These are phyloP conservation scores for Rhizophora apiculata DNA, from an alignment of 345 rosid species.

Conservation along the genomic window DNA sequence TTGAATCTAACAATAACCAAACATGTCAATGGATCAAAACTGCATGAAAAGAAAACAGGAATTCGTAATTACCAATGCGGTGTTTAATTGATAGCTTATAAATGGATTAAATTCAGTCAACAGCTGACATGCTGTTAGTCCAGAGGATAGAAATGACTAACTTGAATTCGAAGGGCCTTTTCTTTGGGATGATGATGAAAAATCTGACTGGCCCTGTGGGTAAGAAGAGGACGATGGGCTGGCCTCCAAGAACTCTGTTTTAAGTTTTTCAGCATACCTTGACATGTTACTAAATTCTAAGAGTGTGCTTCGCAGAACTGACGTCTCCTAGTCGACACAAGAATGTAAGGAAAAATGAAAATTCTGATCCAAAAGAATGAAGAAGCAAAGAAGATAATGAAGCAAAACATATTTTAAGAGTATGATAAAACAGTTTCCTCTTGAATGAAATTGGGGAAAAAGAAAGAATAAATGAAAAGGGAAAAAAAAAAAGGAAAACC, in stretches of 20 bases:
- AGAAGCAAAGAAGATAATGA: too few species aligned
- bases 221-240: slow-evolving; percentile 51
- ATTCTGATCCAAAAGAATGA: neutral
- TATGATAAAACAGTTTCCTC: too few species aligned
- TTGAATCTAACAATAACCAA: slow-evolving; percentile 45
- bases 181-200: slow-evolving; percentile 53
- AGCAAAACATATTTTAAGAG: too few species aligned
- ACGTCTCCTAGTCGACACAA: slow-evolving; percentile 53
- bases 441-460: too few species aligned
- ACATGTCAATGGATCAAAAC: slow-evolving; percentile 4
- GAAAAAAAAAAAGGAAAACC: too few species aligned
- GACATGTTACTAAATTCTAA: slow-evolving; percentile 58
- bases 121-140: neutral
- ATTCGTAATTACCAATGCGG: neutral
- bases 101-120: neutral
- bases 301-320: slow-evolving; percentile 56
- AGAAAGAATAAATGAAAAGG: too few species aligned
- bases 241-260: slow-evolving; percentile 52
- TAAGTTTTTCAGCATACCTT: slow-evolving; percentile 65
- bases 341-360: neutral
- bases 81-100: neutral
- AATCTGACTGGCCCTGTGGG: slow-evolving; percentile 39
- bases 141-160: slow-evolving; percentile 32
- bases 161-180: slow-evolving; percentile 47
- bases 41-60: neutral